A percentile compares a stretch with the other conserved stretches of the same genome.
phyloP scores from a whole-genome alignment of 75 land plant genomes.

The Pinus albicaulis region DNA sequence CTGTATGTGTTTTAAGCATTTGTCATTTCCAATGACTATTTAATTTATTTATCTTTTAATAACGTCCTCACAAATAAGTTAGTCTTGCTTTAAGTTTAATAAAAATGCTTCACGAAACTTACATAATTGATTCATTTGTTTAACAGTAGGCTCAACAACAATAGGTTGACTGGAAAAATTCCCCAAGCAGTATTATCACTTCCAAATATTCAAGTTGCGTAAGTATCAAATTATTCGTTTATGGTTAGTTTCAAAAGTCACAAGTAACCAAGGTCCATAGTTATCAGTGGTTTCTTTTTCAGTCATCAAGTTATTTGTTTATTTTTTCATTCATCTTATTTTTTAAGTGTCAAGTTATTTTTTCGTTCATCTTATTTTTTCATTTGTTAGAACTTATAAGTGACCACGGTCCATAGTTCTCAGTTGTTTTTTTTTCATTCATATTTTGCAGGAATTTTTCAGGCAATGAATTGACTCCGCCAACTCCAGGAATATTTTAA shows the following conservation, averaged over 20 bases:
- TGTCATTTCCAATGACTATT: not conserved
- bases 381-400: no score
- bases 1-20: slow-evolving; percentile 62
- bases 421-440: not conserved
- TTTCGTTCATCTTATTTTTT: no score
- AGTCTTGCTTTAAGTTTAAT: no score
- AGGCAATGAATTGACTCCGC: slow-evolving; percentile 82
- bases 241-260: not conserved
- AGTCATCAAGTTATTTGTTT: not conserved
- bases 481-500: slow-evolving; percentile 76
- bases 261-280: not conserved
- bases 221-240: slow-evolving; percentile 28
- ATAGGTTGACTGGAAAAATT: slow-evolving; percentile 70
- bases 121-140: not conserved
- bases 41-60: not conserved
- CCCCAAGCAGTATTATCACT: slow-evolving; percentile 65
- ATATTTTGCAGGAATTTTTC: slow-evolving; percentile 75
- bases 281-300: not conserved
- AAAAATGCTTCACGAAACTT: not conserved
- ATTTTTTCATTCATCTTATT: no score
- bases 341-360: no score
- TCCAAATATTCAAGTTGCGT: slow-evolving; percentile 85
- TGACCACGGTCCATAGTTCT: not conserved
- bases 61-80: no score
- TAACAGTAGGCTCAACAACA: slow-evolving; percentile 84